These are phyloP conservation scores for Mycena filopes DNA, from an alignment of 768 basidiomycete species.

Conservation along the genomic window DNA sequence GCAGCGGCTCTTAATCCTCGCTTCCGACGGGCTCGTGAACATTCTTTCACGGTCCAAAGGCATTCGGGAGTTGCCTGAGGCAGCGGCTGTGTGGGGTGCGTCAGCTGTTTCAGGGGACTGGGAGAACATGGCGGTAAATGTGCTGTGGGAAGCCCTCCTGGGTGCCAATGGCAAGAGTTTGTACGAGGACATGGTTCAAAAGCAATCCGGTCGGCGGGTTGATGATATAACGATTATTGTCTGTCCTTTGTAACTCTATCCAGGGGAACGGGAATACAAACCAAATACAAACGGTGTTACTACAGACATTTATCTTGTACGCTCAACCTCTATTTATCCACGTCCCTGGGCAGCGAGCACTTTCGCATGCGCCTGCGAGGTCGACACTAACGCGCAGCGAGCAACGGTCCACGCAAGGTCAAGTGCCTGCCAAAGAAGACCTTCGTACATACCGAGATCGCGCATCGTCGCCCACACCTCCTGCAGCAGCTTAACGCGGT, in stretches of 20 bases:
- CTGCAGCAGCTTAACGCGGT: constrained; percentile 45
- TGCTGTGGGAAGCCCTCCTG: constrained; percentile 9
- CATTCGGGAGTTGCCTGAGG: neutral
- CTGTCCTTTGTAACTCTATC: neutral
- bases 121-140: constrained; percentile 7
- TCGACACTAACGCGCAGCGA: constrained; percentile 47
- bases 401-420: constrained; percentile 61
- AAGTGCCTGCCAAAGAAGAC: constrained; percentile 55
- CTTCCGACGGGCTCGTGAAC: constrained; percentile 11
- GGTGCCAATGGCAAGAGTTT: neutral
- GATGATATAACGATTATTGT: constrained; percentile 27
- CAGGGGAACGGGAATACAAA: no score
- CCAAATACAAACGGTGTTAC: no score
- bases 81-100: neutral
- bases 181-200: neutral
- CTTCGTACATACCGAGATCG: constrained; percentile 57
- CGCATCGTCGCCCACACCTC: constrained; percentile 58
- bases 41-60: constrained; percentile 5
- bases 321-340: neutral
- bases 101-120: neutral
- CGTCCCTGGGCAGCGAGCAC: neutral
- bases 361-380: neutral
- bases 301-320: no score
- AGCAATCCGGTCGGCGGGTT: constrained; percentile 12
- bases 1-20: neutral